Base-by-base conservation (phyloP, 1,284 basidiomycete genomes). In the Sanghuangporus sanghuang region DNA sequence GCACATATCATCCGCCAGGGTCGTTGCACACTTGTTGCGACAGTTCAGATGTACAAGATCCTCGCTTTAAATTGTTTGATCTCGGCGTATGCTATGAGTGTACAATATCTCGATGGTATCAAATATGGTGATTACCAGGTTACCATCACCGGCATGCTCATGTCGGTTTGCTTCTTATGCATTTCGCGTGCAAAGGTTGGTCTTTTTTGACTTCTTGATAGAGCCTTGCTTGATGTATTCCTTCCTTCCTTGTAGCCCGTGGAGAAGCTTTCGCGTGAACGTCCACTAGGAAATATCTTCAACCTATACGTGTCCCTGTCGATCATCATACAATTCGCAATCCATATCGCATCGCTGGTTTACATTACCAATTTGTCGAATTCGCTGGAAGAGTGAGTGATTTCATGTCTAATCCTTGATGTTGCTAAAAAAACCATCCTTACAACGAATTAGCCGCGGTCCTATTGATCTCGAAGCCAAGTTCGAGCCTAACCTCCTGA, bases 1-100 rank as follows among this genome's bases (percentile, higher is more conserved):
- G 90, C 92, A 35, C 94, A 95, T 73, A 97, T 98, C 73, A 96
- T 98, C 69, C 88, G 95, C 52, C 95, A 98, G 78, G 95, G 96
- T 23, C 90, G 95, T 53, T 97, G 95, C 79, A 98, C 95, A 0
- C 86, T 98, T 14, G 95, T 98, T 50, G 95, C 95, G 1, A 98
- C 95, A 1, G 92, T 96, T 64, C 96, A 98, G 77, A 98, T 98
- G 95, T 98, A 97, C 87, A 97, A 97, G 81, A 98, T 98, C 69
- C 81, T 98, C 44, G 95, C 95, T 2, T 79, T 97, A 66, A 98
- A 98, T 75, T 97, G 95, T 73, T 80, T 98, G 48, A 98, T 98
- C 74, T 96, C 95, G 2, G 95, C 95, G 38, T 98, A 96, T 78
- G 95, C 92, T 74, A 79, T 98, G 67, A 95, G 92, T 70, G 96